Conservation (phyloP, 2,329 filamentous ascomycete genomes). For the Aspergillus vadensis region DNA sequence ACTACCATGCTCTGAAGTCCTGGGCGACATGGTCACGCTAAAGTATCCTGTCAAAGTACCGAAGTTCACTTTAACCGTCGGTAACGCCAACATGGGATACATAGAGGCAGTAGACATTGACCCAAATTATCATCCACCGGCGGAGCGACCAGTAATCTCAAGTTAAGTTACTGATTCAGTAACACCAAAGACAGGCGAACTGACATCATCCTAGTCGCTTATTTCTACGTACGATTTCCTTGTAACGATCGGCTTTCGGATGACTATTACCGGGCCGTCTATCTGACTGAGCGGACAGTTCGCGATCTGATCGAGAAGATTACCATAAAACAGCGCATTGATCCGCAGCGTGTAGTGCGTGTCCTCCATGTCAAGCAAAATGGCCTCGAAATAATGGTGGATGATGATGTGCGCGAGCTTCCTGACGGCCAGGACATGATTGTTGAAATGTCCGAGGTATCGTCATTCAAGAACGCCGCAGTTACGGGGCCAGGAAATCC, state of each 20-base stretch:
- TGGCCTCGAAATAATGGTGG: conserved; percentile 80
- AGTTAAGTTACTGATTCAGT: conserved; percentile 45
- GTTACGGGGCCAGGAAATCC: conserved; percentile 5
- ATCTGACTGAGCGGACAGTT: conserved; percentile 55
- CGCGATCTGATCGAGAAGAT: conserved; percentile 73
- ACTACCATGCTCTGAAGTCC: conserved; percentile 23
- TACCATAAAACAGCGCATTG: conserved; percentile 77
- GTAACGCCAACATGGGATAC: conserved; percentile 67
- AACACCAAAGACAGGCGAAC: conserved; percentile 8
- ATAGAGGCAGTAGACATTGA: conserved; percentile 95
- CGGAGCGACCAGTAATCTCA: conserved; percentile 69
- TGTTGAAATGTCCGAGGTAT: conserved; percentile 64
- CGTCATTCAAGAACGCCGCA: conserved; percentile 46
- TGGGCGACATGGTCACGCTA: conserved; percentile 22
- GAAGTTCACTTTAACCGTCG: conserved; percentile 25
- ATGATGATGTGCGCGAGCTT: conserved; percentile 83
- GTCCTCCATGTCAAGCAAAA: conserved; percentile 71
- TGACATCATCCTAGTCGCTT: conserved; percentile 64
- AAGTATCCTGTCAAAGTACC: conserved; percentile 37
- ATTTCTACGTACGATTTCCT: conserved; percentile 75
- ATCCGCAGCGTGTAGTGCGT: conserved; percentile 69
- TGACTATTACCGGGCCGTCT: conserved; percentile 71
- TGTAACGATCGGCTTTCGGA: conserved; percentile 53
- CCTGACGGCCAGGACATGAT: conserved; percentile 90
- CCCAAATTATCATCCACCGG: conserved; percentile 75